phyloP scores from a whole-genome alignment of 495 filamentous ascomycete genomes.

The Aspergillus baeticus region DNA sequence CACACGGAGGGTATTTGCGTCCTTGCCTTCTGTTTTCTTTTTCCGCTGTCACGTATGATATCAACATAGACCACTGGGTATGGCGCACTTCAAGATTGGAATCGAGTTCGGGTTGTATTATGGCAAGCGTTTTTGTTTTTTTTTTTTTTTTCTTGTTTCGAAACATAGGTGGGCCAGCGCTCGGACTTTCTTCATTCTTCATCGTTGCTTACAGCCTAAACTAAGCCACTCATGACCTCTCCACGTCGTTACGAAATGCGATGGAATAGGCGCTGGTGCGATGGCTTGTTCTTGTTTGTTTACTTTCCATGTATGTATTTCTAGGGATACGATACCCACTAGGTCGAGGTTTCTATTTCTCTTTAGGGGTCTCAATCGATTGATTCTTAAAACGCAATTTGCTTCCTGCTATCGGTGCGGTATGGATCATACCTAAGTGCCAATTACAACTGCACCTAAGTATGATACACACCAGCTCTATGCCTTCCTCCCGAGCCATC shows the following conservation, averaged over 20 bases:
- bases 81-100: slow-evolving; percentile 37
- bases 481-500: no score
- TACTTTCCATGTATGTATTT: slow-evolving; percentile 22
- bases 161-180: slow-evolving; percentile 22
- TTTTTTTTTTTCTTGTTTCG: slow-evolving; percentile 18
- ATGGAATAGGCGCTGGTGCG: slow-evolving; percentile 20
- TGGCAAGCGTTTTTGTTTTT: slow-evolving; percentile 9
- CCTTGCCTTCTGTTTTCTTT: slow-evolving; percentile 14
- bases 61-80: slow-evolving; percentile 35
- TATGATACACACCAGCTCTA: no score
- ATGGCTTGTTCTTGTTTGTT: background rate
- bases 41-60: slow-evolving; percentile 18
- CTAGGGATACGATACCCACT: slow-evolving; percentile 3
- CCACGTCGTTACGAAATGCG: slow-evolving; percentile 22
- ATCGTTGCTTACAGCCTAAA: background rate
- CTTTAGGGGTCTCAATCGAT: background rate
- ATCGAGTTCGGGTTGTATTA: slow-evolving; percentile 29
- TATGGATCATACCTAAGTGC: no score
- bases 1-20: slow-evolving; percentile 13
- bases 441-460: no score
- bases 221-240: slow-evolving; percentile 2
- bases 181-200: slow-evolving; percentile 9
- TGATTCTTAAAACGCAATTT: background rate
- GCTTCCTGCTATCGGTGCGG: no score
- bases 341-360: slow-evolving; percentile 3